Base-by-base conservation (phyloP, 495 filamentous ascomycete species). In the Elasticomyces elasticus region DNA sequence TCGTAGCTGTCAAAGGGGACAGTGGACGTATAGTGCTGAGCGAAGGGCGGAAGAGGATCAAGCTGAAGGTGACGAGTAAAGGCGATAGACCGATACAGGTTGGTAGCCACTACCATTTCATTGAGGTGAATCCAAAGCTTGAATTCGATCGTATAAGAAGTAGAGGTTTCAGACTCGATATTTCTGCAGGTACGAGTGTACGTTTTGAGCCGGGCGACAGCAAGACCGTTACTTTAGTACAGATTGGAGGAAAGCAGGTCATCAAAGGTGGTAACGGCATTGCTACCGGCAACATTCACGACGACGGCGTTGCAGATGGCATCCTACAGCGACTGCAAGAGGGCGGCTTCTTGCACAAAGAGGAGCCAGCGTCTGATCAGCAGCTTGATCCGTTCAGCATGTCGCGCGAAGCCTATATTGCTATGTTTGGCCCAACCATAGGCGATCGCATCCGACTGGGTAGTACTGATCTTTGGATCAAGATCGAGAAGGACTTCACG, bases 61-160 rank as follows among this genome's bases (percentile, higher is more conserved):
- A 66, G 58, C 70, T 98, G 11, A 80, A 74, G 63, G 83, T 98
- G 5, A 86, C 81, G 56, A 95, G 86, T 66, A 87, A 81, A 54
- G 94, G 92, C 1, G 94, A 97, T 70, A 72, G 92, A 30, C 91
- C 92, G 12, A 84, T 96, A 57, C 90, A 94, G 78, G 76, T 90
- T 58, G 92, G 92, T 19, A 94, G 87, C 52, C 92, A 98, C 67
- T 98, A 97, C 69, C 90, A 97, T 70, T 89, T 98, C 67, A 79
- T 95, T 63, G 92, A 98, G 73, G 85, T 81, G 20, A 98, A 98
- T 65, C 86, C 90, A 20, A 79, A 85, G 67, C 74, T 98, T 50
- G 80, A 87, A 64, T 98, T 98, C 67, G 92, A 98, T 67, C 86
- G 92, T n/a, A 67, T 79, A 25, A 79, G 80, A 46, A 77, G 90